Conservation (phyloP, 2,329 filamentous ascomycete genomes). For the Fusarium sp. region DNA sequence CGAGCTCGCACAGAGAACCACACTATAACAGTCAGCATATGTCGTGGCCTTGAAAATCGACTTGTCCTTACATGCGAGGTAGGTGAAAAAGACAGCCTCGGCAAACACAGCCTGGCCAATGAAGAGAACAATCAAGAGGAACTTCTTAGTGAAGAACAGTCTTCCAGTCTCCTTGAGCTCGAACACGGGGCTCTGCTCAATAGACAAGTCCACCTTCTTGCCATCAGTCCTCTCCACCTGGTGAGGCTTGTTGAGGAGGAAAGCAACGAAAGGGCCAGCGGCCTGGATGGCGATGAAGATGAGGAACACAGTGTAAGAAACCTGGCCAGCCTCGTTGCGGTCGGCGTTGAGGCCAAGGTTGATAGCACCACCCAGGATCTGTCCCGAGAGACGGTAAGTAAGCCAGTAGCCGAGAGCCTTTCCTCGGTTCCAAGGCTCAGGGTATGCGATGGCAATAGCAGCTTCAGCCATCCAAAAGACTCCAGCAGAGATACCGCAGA, state of each 20-base stretch:
- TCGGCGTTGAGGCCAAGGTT: slow-evolving; percentile 75
- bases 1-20: slow-evolving; percentile 79
- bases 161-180: slow-evolving; percentile 71
- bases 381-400: slow-evolving; percentile 67
- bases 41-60: rapidly evolving
- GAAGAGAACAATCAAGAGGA: slow-evolving; percentile 73
- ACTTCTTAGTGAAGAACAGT: slow-evolving; percentile 70
- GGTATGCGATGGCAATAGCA: slow-evolving; percentile 78
- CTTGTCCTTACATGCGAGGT: slow-evolving; percentile 53
- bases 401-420: slow-evolving; percentile 77
- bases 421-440: slow-evolving; percentile 75
- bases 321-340: slow-evolving; percentile 68
- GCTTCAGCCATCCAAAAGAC: slow-evolving; percentile 83
- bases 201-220: slow-evolving; percentile 68
- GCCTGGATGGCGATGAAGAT: slow-evolving; percentile 79
- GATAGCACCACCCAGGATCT: slow-evolving; percentile 78
- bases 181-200: slow-evolving; percentile 64
- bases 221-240: slow-evolving; percentile 76
- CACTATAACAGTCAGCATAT: slow-evolving; percentile 47
- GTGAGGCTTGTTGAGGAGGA: slow-evolving; percentile 70
- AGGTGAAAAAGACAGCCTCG: slow-evolving; percentile 80
- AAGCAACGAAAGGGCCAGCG: slow-evolving; percentile 70
- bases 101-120: slow-evolving; percentile 79
- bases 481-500: slow-evolving; percentile 77
- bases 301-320: slow-evolving; percentile 76